Evolutionary conservation across 2,329 filamentous ascomycete species (phyloP).

Genomic region (Verticillium nubilum): DNA sequence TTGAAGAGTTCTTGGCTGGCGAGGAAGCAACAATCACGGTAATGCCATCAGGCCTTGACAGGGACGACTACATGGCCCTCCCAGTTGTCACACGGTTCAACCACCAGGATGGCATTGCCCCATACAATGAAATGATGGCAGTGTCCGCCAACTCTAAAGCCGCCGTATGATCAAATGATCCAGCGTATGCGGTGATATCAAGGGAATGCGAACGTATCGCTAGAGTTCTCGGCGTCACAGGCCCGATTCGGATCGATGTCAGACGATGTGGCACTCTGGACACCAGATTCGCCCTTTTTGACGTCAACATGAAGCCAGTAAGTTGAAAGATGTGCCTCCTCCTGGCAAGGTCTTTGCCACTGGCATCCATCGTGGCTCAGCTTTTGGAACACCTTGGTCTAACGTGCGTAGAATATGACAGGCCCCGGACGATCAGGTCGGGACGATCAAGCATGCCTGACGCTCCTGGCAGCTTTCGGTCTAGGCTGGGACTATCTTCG

Average conservation of each 20-base stretch:
- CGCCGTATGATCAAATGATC: slow-evolving; percentile 26
- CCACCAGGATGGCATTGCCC: slow-evolving; percentile 39
- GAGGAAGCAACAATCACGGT: slow-evolving; percentile 46
- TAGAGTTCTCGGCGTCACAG: slow-evolving; percentile 29
- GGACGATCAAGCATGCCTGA: slow-evolving; percentile 41
- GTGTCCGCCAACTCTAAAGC: slow-evolving; percentile 40
- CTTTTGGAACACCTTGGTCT: rapidly evolving
- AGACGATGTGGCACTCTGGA: slow-evolving; percentile 27
- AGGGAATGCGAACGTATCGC: slow-evolving; percentile 34
- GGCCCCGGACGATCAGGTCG: slow-evolving; percentile 40
- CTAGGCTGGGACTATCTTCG: slow-evolving; percentile 35
- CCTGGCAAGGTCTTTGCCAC: neutral
- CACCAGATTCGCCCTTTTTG: slow-evolving; percentile 38
- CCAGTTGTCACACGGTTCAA: slow-evolving; percentile 41
- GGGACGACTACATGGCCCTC: slow-evolving; percentile 32
- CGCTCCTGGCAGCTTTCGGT: slow-evolving; percentile 32
- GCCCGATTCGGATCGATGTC: slow-evolving; percentile 41
- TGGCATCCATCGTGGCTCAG: too few relatives aligned
- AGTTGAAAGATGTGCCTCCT: slow-evolving; percentile 15
- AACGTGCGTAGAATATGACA: slow-evolving; percentile 18
- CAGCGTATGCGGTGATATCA: slow-evolving; percentile 23
- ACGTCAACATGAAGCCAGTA: slow-evolving; percentile 48
- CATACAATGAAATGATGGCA: slow-evolving; percentile 42
- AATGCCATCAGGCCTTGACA: slow-evolving; percentile 35
- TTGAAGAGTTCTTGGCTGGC: slow-evolving; percentile 42